These are phyloP conservation scores for Aspergillus pseudotamarii DNA, from an alignment of 2,329 filamentous ascomycete species.

Conservation along the genomic window DNA sequence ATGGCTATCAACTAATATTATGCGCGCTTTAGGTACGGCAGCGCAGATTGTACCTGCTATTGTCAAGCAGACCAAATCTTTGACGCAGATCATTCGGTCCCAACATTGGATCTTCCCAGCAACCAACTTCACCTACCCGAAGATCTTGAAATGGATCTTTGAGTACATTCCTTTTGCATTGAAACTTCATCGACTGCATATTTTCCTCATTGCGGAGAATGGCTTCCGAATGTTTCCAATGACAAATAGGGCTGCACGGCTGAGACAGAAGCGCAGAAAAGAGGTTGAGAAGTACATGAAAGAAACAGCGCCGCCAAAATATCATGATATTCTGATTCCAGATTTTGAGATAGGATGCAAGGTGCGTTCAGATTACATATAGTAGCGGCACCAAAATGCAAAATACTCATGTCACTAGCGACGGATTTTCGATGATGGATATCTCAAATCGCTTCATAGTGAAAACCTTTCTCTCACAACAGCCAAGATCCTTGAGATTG, in stretches of 20 bases:
- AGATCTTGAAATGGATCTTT: constrained; percentile 53
- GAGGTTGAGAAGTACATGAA: constrained; percentile 37
- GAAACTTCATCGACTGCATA: too few relatives aligned
- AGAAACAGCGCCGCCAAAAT: too few relatives aligned
- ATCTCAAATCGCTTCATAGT: too few relatives aligned
- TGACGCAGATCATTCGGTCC: constrained; percentile 60
- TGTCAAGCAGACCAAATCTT: constrained; percentile 51
- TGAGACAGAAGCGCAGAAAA: constrained; percentile 33
- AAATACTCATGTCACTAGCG: too few relatives aligned
- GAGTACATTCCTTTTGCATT: constrained; percentile 31
- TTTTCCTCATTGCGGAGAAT: too few relatives aligned
- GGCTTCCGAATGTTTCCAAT: too few relatives aligned
- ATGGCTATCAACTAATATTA: too few relatives aligned
- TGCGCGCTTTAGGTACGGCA: constrained; percentile 13
- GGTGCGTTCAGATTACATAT: too few relatives aligned
- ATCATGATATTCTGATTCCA: too few relatives aligned
- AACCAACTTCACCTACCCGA: constrained; percentile 46
- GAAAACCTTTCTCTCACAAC: constrained; percentile 51
- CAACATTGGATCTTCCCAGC: constrained; percentile 59
- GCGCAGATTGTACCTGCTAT: constrained; percentile 31
- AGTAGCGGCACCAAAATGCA: too few relatives aligned
- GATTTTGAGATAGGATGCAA: too few relatives aligned
- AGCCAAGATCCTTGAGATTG: constrained; percentile 51
- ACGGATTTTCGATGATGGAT: too few relatives aligned
- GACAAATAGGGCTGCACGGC: constrained; percentile 40